Evolutionary conservation across 768 basidiomycete species (phyloP), one percentile per base, ranked within the genome.

Genomic region (Podaxis sp.): DNA sequence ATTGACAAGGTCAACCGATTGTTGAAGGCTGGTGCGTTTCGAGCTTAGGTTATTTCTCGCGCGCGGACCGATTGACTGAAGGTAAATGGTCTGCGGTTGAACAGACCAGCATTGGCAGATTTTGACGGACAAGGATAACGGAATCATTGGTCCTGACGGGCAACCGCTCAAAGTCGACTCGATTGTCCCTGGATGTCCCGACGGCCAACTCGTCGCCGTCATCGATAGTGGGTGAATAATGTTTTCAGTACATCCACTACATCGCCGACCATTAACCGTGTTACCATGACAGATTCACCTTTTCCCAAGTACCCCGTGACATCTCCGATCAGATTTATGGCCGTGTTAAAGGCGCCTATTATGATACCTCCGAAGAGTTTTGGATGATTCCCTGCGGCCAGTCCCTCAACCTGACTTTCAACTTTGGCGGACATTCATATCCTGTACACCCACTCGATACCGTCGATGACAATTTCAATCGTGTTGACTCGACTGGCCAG

Each of bases 31-130:
- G 79, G 79, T 77, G 37, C 11, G 74, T 64, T 22, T 49, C 5
- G 29, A 33, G 7, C 9, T 33, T 33, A 33, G 29, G 29, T 57
- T 62, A 27, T 43, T 37, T 11, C 40, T 1, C 38, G 36, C 22
- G 55, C 5, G 40, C 22, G 27, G 12, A 27, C 38, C 38, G 2
- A 27, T n/a, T 33, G n/a, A 19, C 22, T 60, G 64, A 58, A 55
- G 49, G 7, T 33, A 33, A 33, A 33, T 57, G 61, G 37, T 58
- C 5, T 54, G 58, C 67, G 29, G 51, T 11, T 15, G 49, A 50
- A 25, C 2, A 50, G 88, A 91, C 68, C 91, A 93, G 74, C 91
- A 93, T 72, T 93, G 91, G 91, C 90, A 91, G 67, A 79, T 85
- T 12, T 72, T 87, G 59, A 86, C 88, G 0, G 89, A 93, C 74